phyloP scores from a whole-genome alignment of 768 basidiomycete species.

The Hygrophoropsis aurantiaca region DNA sequence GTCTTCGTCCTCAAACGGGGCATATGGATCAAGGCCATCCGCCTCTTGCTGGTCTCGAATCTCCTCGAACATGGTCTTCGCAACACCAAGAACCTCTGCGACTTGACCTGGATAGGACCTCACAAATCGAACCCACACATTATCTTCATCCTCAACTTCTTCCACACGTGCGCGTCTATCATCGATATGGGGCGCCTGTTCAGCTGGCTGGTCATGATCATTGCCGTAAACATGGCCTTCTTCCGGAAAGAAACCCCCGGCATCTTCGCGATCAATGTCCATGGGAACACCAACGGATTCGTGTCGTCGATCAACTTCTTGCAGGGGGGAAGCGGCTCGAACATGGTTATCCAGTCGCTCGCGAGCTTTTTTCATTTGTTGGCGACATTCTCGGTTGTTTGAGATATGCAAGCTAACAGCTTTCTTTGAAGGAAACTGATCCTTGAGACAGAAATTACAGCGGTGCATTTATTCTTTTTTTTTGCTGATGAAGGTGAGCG shows the following conservation, averaged over 20 bases:
- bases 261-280: background rate
- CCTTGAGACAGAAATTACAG: slow-evolving; percentile 1
- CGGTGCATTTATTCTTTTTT: background rate
- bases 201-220: background rate
- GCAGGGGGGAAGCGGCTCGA: background rate
- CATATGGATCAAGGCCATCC: background rate
- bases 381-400: background rate
- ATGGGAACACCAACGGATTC: background rate
- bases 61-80: slow-evolving; percentile 4
- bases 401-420: slow-evolving; percentile 1
- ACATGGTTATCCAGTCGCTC: background rate
- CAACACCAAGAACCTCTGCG: background rate
- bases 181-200: background rate
- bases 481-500: too few relatives aligned
- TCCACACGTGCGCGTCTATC: background rate
- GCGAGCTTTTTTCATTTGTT: background rate
- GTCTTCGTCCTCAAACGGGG: slow-evolving; percentile 10
- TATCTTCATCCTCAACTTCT: background rate
- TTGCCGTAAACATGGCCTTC: background rate
- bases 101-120: slow-evolving; percentile 1
- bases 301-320: background rate
- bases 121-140: background rate
- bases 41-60: slow-evolving; percentile 3
- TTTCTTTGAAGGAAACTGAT: background rate
- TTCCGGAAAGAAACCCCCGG: background rate